phyloP scores from a whole-genome alignment of 2,329 filamentous ascomycete genomes.

The Aspergillus aculeatus region DNA sequence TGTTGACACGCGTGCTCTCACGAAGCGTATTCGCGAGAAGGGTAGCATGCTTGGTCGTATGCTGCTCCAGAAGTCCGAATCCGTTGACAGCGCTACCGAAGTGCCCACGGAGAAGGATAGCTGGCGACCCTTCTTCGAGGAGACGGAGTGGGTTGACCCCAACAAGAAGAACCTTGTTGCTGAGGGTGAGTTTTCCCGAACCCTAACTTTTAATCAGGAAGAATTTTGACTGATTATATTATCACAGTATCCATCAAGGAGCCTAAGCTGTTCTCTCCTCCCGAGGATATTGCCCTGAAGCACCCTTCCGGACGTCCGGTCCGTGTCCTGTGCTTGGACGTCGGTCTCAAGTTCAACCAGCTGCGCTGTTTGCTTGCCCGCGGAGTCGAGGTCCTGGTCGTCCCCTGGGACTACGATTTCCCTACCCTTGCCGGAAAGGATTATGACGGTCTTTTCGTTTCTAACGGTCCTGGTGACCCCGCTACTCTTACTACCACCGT shows the following conservation, averaged over 20 bases:
- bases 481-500: conserved; percentile 77
- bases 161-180: conserved; percentile 90
- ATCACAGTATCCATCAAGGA: conserved; percentile 78
- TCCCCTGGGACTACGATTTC: conserved; percentile 96
- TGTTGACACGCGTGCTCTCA: conserved; percentile 88
- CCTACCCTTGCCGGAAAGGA: conserved; percentile 71
- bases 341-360: conserved; percentile 98
- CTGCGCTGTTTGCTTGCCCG: conserved; percentile 86
- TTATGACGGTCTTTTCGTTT: conserved; percentile 96
- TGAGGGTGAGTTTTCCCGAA: conserved; percentile 67
- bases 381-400: conserved; percentile 89
- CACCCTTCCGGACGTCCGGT: conserved; percentile 85
- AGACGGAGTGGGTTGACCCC: conserved; percentile 84
- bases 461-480: conserved; percentile 95
- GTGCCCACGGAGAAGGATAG: conserved; percentile 43
- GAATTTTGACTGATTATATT: conserved; percentile 16
- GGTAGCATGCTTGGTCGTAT: conserved; percentile 95
- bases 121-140: conserved; percentile 66
- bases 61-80: conserved; percentile 65
- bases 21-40: conserved; percentile 88
- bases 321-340: conserved; percentile 88
- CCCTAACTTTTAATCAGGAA: background rate
- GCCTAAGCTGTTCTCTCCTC: conserved; percentile 81
- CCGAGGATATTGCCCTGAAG: conserved; percentile 67
- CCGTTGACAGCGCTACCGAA: conserved; percentile 37